Percentiles rank a stretch among this genome's conserved stretches.
Evolutionary conservation across 805 yeast species (phyloP).

Genomic region (Lachancea dasiensis): DNA sequence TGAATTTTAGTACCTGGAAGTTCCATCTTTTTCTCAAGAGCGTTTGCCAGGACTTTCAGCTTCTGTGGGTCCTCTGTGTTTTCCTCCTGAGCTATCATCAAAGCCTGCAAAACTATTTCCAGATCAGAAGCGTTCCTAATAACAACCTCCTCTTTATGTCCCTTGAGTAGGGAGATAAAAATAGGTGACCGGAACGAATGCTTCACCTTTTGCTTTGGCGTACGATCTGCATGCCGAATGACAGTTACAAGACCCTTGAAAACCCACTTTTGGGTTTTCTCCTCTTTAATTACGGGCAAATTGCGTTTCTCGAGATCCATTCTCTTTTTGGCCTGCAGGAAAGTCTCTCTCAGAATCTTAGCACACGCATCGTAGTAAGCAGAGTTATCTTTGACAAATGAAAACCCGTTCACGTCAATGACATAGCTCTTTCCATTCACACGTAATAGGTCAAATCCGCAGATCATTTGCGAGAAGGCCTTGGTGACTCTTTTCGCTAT

Average conservation of each 20-base stretch:
- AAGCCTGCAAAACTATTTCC: conserved; percentile 77
- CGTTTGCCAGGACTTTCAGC: conserved; percentile 66
- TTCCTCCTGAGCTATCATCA: conserved; percentile 72
- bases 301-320: conserved; percentile 37
- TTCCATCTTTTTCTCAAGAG: conserved; percentile 80
- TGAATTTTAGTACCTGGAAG: conserved; percentile 97
- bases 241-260: conserved; percentile 89
- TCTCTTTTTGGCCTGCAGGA: conserved; percentile 52
- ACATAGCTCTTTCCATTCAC: conserved; percentile 86
- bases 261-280: conserved; percentile 80
- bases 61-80: conserved; percentile 76
- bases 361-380: conserved; percentile 84
- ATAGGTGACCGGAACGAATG: conserved; percentile 87
- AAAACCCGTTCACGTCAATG: conserved; percentile 96
- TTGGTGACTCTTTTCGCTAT: conserved; percentile 76
- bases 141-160: conserved; percentile 93
- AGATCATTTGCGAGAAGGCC: conserved; percentile 84
- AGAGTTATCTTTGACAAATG: conserved; percentile 89
- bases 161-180: conserved; percentile 81
- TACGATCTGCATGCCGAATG: conserved; percentile 95
- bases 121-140: conserved; percentile 85
- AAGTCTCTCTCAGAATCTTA: conserved; percentile 65
- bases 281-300: conserved; percentile 34
- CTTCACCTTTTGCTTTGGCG: conserved; percentile 96
- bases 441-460: conserved; percentile 92